Conservation (phyloP, 2,329 filamentous ascomycete species). For the Thermoascus crustaceus region DNA sequence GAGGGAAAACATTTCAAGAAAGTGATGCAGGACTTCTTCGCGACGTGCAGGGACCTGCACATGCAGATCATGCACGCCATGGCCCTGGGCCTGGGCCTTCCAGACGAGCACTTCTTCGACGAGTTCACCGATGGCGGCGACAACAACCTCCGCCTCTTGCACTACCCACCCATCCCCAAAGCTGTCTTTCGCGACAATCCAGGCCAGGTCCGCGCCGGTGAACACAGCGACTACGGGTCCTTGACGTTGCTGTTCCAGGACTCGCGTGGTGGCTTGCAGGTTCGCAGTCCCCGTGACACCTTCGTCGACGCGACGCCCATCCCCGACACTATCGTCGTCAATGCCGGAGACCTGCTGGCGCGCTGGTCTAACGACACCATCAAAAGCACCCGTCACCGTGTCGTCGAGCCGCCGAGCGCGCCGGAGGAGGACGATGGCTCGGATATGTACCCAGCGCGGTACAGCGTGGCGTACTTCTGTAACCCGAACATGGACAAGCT, state of each 20-base stretch:
- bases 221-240: conserved; percentile 60
- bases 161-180: conserved; percentile 63
- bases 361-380: conserved; percentile 89
- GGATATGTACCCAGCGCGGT: conserved; percentile 60
- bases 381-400: conserved; percentile 80
- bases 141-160: conserved; percentile 64
- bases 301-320: conserved; percentile 83
- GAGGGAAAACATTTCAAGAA: conserved; percentile 55
- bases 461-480: conserved; percentile 89
- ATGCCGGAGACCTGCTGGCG: conserved; percentile 77
- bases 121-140: conserved; percentile 60
- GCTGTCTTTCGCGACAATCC: conserved; percentile 59
- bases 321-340: conserved; percentile 72
- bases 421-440: conserved; percentile 36
- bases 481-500: conserved; percentile 69
- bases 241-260: conserved; percentile 51
- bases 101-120: conserved; percentile 69
- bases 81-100: conserved; percentile 68
- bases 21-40: conserved; percentile 68
- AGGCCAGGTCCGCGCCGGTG: conserved; percentile 66
- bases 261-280: conserved; percentile 49
- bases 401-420: conserved; percentile 69
- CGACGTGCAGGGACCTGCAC: conserved; percentile 66
- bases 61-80: conserved; percentile 75
- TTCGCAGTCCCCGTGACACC: conserved; percentile 61